These are phyloP conservation scores for Venturia asperata DNA, from an alignment of 2,329 filamentous ascomycete species.

Conservation along the genomic window DNA sequence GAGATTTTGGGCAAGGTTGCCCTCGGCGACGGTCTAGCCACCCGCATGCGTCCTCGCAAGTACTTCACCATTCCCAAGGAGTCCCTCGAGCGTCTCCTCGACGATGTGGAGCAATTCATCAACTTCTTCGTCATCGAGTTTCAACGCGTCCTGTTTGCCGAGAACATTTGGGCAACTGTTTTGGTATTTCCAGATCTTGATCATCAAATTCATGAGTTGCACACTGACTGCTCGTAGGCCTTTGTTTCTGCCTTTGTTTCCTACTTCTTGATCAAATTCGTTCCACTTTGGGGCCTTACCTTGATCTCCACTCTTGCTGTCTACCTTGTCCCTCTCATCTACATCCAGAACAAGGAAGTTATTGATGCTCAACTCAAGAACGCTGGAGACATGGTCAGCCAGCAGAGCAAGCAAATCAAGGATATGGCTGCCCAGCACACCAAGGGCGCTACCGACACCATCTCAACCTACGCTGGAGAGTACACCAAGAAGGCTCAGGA, in stretches of 20 bases:
- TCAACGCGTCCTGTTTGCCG: constrained; percentile 58
- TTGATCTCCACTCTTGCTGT: constrained; percentile 49
- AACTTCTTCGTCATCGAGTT: constrained; percentile 64
- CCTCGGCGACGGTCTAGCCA: constrained; percentile 52
- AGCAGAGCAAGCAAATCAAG: constrained; percentile 54
- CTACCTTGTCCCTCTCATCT: constrained; percentile 55
- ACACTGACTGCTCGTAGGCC: constrained; percentile 37
- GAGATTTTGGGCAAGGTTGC: constrained; percentile 51
- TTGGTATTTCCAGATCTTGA: constrained; percentile 40
- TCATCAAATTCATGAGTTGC: constrained; percentile 15
- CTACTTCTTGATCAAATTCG: constrained; percentile 59
- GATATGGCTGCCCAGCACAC: constrained; percentile 55
- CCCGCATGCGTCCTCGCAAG: constrained; percentile 54
- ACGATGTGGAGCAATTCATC: constrained; percentile 57
- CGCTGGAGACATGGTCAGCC: constrained; percentile 46
- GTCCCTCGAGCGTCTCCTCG: constrained; percentile 53
- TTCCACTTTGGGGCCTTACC: constrained; percentile 58
- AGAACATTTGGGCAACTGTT: constrained; percentile 56
- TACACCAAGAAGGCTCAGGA: constrained; percentile 56
- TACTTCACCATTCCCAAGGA: constrained; percentile 62
- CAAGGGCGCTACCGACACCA: constrained; percentile 49
- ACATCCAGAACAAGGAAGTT: constrained; percentile 58
- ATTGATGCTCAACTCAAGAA: constrained; percentile 55
- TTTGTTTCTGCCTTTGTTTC: constrained; percentile 52
- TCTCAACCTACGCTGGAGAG: constrained; percentile 53